Conservation (phyloP, 352 stramenopile species). For the Phytophthora constricta region DNA sequence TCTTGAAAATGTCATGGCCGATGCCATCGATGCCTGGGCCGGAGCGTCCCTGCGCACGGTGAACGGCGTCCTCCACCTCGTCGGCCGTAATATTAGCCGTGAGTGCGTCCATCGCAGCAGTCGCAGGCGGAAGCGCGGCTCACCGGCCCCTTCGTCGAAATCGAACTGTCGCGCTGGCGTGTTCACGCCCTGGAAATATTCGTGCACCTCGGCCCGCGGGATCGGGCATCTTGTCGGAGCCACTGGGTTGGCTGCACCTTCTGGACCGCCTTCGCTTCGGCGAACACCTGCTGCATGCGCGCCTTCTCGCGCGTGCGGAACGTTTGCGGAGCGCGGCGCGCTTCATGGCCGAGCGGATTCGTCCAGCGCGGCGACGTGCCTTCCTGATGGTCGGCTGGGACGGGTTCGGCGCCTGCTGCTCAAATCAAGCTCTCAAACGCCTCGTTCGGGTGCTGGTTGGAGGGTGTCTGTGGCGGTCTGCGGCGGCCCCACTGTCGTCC, state of each 20-base stretch:
- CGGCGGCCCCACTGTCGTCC: too few species aligned
- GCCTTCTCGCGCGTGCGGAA: neutral
- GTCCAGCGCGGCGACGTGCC: neutral
- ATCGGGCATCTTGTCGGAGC: neutral
- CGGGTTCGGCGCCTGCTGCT: neutral
- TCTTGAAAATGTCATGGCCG: conserved; percentile 18
- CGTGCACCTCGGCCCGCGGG: neutral
- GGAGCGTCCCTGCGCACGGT: neutral
- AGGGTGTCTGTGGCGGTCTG: neutral
- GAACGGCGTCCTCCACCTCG: conserved; percentile 30
- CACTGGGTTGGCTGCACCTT: neutral
- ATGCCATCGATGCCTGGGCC: conserved; percentile 24
- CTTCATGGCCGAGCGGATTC: neutral
- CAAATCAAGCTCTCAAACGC: neutral
- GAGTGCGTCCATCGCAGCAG: neutral
- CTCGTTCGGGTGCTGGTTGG: too few species aligned
- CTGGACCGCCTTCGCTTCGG: neutral
- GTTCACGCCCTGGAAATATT: neutral
- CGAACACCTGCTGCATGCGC: neutral
- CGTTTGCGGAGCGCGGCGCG: neutral
- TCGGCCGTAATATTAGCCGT: neutral
- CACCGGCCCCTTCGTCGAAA: neutral
- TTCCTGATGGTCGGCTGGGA: neutral
- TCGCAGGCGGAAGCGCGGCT: neutral
- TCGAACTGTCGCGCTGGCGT: neutral